phyloP scores from a whole-genome alignment of 495 filamentous ascomycete genomes.

The Parmelia sp. region DNA sequence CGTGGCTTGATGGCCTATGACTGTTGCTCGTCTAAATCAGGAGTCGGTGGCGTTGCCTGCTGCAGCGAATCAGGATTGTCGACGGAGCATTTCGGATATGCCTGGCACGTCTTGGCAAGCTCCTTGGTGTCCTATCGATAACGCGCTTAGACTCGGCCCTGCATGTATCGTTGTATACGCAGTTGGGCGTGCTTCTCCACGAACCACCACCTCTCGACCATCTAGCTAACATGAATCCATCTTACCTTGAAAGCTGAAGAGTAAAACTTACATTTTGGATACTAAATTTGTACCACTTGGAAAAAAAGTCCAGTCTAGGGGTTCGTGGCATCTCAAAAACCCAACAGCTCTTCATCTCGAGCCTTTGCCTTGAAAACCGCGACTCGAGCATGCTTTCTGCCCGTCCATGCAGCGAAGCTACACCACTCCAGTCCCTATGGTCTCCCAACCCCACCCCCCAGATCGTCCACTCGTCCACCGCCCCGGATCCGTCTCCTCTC shows the following conservation, averaged over 20 bases:
- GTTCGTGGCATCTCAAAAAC: no score
- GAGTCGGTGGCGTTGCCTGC: background rate
- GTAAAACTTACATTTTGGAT: background rate
- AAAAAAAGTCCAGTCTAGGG: background rate
- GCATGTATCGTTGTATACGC: no score
- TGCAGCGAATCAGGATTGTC: background rate
- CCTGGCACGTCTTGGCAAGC: background rate
- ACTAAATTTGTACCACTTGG: background rate
- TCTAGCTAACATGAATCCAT: background rate
- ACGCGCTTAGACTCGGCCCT: slow-evolving; percentile 4
- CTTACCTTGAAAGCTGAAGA: background rate
- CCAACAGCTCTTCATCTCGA: background rate
- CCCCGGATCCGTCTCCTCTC: slow-evolving; percentile 56
- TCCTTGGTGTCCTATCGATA: no score
- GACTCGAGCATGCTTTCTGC: slow-evolving; percentile 4
- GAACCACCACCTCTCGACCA: slow-evolving; percentile 14
- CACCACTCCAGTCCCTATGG: slow-evolving; percentile 44
- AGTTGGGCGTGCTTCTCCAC: slow-evolving; percentile 8
- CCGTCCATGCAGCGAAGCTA: slow-evolving; percentile 5
- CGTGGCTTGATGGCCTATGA: background rate
- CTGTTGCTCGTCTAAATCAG: background rate
- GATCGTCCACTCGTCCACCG: slow-evolving; percentile 47
- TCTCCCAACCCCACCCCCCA: slow-evolving; percentile 63
- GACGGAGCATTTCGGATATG: background rate
- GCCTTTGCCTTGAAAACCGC: background rate